phyloP scores from a whole-genome alignment of 192 early-diverging fungal species.

The Coemansia sp. region DNA sequence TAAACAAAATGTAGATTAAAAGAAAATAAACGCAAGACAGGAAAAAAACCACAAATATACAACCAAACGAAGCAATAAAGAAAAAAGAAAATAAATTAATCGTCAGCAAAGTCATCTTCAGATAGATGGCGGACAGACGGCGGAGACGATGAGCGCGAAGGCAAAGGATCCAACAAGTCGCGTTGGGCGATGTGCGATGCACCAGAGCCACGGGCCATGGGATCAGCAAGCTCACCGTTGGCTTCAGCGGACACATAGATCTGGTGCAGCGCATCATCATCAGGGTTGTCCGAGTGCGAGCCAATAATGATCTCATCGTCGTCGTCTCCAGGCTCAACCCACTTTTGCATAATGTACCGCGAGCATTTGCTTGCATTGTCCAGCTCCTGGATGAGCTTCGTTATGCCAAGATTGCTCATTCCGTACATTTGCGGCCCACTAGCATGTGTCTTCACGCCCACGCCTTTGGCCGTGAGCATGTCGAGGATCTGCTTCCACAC shows the following conservation, averaged over 20 bases:
- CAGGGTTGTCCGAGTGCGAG: not conserved
- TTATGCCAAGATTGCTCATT: slow-evolving; percentile 65
- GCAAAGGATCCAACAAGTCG: not conserved
- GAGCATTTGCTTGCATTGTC: slow-evolving; percentile 37
- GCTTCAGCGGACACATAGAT: not conserved
- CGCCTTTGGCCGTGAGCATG: slow-evolving; percentile 59
- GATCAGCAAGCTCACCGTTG: not conserved
- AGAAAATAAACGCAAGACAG: not conserved
- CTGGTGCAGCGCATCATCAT: not conserved
- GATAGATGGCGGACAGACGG: slow-evolving; percentile 8
- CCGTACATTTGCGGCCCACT: slow-evolving; percentile 74
- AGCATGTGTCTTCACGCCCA: slow-evolving; percentile 69
- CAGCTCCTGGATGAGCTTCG: slow-evolving; percentile 71
- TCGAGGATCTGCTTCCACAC: slow-evolving; percentile 70
- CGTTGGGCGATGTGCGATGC: not conserved
- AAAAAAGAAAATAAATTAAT: slow-evolving; percentile 7
- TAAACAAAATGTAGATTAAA: not conserved
- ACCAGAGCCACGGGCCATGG: not conserved
- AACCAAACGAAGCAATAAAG: slow-evolving; percentile 6
- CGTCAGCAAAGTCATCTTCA: slow-evolving; percentile 3
- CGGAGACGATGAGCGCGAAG: not conserved
- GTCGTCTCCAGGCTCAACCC: slow-evolving; percentile 29
- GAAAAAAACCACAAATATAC: slow-evolving; percentile 1
- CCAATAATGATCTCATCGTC: not conserved
- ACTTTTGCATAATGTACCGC: slow-evolving; percentile 49